These are phyloP conservation scores for Cytospora paraplurivora DNA, from an alignment of 2,329 filamentous ascomycete genomes.

Conservation along the genomic window DNA sequence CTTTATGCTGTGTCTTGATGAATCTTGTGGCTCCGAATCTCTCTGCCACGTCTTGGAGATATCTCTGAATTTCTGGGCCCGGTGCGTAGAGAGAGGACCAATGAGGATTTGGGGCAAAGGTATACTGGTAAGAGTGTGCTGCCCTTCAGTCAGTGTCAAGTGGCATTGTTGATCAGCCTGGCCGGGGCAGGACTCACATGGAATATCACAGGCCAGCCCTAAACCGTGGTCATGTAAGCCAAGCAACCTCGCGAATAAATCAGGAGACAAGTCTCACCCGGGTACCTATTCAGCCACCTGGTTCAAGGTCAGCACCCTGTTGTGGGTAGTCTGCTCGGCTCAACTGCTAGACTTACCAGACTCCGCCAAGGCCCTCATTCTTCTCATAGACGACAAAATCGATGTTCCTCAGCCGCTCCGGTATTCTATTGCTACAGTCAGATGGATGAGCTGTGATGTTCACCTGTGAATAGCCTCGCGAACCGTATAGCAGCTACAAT, in stretches of 20 bases:
- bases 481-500: conserved; percentile 37
- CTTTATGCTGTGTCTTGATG: conserved; percentile 47
- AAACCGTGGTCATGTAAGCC: not conserved
- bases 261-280: conserved; percentile 31
- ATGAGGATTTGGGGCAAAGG: conserved; percentile 56
- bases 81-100: conserved; percentile 56
- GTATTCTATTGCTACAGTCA: conserved; percentile 33
- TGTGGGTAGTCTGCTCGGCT: not conserved
- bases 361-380: conserved; percentile 39
- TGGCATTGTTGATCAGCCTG: not conserved
- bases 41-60: conserved; percentile 50
- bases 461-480: not conserved
- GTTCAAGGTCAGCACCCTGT: conserved; percentile 3
- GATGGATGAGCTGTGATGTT: not conserved
- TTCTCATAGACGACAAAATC: conserved; percentile 42
- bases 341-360: conserved; percentile 35
- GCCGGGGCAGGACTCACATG: conserved; percentile 35
- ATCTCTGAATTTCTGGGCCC: conserved; percentile 50
- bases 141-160: not conserved
- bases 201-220: conserved; percentile 42
- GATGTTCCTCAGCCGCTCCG: conserved; percentile 39
- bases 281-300: conserved; percentile 40
- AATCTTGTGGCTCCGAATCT: conserved; percentile 50
- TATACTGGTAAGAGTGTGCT: conserved; percentile 58
- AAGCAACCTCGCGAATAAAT: not conserved